Conservation (phyloP, 2,329 filamentous ascomycete genomes). For the Trichoderma sp. region DNA sequence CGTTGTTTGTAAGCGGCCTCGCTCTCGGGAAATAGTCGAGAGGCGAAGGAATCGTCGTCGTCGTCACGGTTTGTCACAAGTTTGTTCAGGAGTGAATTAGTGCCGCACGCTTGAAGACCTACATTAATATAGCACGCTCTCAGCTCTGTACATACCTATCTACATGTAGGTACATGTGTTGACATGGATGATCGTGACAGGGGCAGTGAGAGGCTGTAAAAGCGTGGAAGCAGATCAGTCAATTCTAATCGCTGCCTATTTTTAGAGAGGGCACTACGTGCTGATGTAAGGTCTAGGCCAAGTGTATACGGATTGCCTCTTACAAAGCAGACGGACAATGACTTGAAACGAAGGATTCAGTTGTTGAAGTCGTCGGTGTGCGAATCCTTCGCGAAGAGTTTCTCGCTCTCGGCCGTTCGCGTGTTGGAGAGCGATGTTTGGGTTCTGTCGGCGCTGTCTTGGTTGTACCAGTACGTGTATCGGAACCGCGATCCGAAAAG, state of each 20-base stretch:
- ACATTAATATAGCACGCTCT: too few species aligned
- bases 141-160: too few species aligned
- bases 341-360: not conserved
- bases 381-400: not conserved
- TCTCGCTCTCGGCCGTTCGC: not conserved
- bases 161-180: not conserved
- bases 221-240: not conserved
- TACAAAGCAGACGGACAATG: not conserved
- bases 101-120: not conserved
- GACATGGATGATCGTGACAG: not conserved
- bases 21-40: not conserved
- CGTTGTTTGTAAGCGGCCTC: not conserved
- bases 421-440: not conserved
- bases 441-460: too few species aligned
- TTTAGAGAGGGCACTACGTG: not conserved
- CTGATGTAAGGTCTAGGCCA: not conserved
- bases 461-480: not conserved
- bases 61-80: not conserved
- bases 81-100: not conserved
- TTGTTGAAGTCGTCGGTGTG: not conserved
- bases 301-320: not conserved
- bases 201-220: too few species aligned
- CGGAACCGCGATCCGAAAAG: not conserved
- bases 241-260: not conserved
- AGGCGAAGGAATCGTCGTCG: not conserved